phyloP scores from a whole-genome alignment of 495 filamentous ascomycete species.

The Xylaria curta region DNA sequence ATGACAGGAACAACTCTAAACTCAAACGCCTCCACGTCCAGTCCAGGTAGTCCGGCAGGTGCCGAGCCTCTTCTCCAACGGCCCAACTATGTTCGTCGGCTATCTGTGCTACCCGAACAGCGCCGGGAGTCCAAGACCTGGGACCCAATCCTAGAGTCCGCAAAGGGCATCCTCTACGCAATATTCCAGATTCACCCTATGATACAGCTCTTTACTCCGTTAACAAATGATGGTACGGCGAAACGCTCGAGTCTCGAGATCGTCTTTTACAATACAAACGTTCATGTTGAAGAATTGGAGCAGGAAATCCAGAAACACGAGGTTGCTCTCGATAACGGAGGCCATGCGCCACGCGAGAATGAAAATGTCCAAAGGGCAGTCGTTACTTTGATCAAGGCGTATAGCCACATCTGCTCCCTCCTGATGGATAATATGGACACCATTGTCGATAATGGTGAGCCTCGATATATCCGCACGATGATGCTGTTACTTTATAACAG shows the following conservation, averaged over 20 bases:
- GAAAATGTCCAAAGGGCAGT: constrained; percentile 70
- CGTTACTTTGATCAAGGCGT: constrained; percentile 75
- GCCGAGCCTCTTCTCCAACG: constrained; percentile 60
- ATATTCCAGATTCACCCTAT: constrained; percentile 80
- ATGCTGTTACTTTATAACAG: constrained; percentile 83
- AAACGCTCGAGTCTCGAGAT: constrained; percentile 77
- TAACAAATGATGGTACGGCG: constrained; percentile 70
- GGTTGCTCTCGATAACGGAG: constrained; percentile 57
- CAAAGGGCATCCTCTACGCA: constrained; percentile 86
- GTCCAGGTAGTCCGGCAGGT: constrained; percentile 59
- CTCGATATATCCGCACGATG: constrained; percentile 78
- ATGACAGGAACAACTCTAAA: constrained; percentile 62
- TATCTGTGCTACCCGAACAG: constrained; percentile 85
- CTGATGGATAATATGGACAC: constrained; percentile 72
- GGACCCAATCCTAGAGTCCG: constrained; percentile 75
- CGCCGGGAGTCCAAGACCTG: constrained; percentile 64
- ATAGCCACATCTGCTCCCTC: constrained; percentile 74
- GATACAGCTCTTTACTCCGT: constrained; percentile 72
- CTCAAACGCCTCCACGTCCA: constrained; percentile 42
- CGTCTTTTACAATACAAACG: constrained; percentile 77
- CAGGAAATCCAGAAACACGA: constrained; percentile 72
- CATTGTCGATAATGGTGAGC: constrained; percentile 75
- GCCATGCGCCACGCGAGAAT: constrained; percentile 61
- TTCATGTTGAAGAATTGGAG: constrained; percentile 76
- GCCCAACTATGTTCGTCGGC: constrained; percentile 69